Evolutionary conservation across 176 grass and related monocot species (phyloP).

Genomic region (Melocanna baccifera): DNA sequence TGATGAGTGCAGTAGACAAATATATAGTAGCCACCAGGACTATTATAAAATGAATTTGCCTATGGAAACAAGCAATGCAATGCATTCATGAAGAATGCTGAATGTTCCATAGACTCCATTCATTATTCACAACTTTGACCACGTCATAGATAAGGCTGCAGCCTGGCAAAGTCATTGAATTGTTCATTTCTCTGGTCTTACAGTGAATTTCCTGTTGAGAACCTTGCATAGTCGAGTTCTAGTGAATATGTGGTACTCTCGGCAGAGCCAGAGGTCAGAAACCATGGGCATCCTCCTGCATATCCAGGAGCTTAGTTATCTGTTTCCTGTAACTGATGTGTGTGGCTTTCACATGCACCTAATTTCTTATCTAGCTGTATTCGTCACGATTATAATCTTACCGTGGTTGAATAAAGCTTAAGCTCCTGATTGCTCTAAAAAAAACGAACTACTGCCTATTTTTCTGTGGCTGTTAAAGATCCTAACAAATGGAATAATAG

Average conservation of each 20-base stretch:
- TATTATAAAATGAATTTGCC: conserved; percentile 5
- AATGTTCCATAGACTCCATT: conserved; percentile 11
- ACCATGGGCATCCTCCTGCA: no score
- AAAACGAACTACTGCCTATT: not conserved
- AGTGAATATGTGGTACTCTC: no score
- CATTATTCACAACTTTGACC: conserved; percentile 16
- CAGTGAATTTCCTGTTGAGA: not conserved
- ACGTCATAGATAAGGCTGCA: conserved; percentile 1
- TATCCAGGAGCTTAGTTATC: no score
- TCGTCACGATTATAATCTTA: no score
- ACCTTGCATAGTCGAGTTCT: not conserved
- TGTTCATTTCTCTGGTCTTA: not conserved
- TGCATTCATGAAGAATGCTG: conserved; percentile 6
- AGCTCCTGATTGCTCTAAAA: not conserved
- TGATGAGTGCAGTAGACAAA: not conserved
- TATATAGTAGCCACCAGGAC: conserved; percentile 1
- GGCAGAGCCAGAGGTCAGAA: no score
- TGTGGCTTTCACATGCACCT: no score
- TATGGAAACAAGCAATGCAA: not conserved
- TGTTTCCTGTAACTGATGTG: no score
- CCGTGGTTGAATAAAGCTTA: no score
- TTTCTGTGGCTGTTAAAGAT: conserved; percentile 16
- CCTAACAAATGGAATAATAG: not conserved
- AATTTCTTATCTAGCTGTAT: no score
- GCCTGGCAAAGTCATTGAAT: not conserved